Conservation (phyloP, 352 stramenopile genomes). For the Salisapilia sapeloensis region DNA sequence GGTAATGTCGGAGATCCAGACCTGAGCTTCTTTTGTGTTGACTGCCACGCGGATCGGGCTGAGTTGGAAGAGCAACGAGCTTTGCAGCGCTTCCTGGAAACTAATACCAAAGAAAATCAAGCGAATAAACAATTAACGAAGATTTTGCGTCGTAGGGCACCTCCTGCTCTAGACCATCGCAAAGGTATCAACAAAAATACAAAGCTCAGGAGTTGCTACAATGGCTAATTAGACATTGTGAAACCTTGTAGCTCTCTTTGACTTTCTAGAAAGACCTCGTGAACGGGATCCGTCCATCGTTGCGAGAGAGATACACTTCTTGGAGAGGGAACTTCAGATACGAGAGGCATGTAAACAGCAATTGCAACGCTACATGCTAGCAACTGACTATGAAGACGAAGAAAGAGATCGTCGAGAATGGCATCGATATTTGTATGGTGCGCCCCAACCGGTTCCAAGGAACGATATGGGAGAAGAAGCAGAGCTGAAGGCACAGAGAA, state of each 20-base stretch:
- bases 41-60: conserved; percentile 35
- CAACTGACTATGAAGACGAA: conserved; percentile 33
- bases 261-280: conserved; percentile 19
- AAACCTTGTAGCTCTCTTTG: conserved; percentile 13
- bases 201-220: not conserved
- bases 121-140: no score
- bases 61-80: conserved; percentile 23
- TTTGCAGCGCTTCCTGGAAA: conserved; percentile 14
- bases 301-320: conserved; percentile 27
- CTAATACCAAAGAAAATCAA: conserved; percentile 1
- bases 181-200: conserved; percentile 10
- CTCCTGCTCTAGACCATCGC: conserved; percentile 26
- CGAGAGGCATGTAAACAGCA: conserved; percentile 37
- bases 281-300: conserved; percentile 20
- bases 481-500: conserved; percentile 29
- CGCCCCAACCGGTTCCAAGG: conserved; percentile 17
- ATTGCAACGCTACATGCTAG: conserved; percentile 54
- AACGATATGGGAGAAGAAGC: conserved; percentile 26
- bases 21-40: conserved; percentile 40
- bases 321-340: conserved; percentile 34
- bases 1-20: conserved; percentile 38
- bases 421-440: conserved; percentile 30
- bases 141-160: conserved; percentile 9
- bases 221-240: not conserved
- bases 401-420: conserved; percentile 44